A percentile compares a stretch with the other conserved stretches of the same genome.
Conservation (phyloP, 2,329 filamentous ascomycete species). For the Acrodontium crateriforme region DNA sequence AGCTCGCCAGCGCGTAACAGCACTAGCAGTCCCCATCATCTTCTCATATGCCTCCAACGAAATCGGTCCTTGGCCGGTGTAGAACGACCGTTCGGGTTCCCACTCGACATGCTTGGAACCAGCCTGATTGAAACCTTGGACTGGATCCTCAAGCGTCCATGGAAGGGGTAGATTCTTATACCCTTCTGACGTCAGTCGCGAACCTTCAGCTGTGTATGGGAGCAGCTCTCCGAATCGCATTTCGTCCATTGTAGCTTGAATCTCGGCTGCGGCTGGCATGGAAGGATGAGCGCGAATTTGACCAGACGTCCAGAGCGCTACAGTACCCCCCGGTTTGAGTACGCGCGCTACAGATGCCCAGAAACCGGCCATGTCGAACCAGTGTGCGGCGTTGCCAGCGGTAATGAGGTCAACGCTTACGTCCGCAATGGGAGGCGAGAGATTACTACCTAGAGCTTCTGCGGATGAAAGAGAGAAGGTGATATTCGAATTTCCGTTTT, state of each 20-base stretch:
- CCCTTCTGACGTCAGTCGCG: constrained; percentile 24
- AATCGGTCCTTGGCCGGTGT: constrained; percentile 11
- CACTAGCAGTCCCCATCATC: constrained; percentile 27
- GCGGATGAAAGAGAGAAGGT: too few species aligned
- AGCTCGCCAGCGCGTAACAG: constrained; percentile 32
- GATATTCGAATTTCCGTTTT: too few species aligned
- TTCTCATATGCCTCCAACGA: constrained; percentile 23
- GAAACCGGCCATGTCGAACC: constrained; percentile 43
- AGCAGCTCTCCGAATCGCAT: constrained; percentile 25
- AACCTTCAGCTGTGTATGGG: constrained; percentile 29
- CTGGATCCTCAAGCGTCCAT: too few species aligned
- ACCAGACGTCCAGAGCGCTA: constrained; percentile 37
- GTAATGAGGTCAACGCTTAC: constrained; percentile 15
- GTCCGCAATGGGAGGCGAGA: too few species aligned
- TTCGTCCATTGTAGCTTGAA: constrained; percentile 30
- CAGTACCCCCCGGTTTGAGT: constrained; percentile 39
- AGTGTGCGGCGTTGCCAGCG: constrained; percentile 28
- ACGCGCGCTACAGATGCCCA: constrained; percentile 34
- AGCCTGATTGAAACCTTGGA: too few species aligned
- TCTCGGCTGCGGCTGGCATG: constrained; percentile 27
- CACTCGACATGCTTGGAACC: constrained; percentile 36
- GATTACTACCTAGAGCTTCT: too few species aligned
- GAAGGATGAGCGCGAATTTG: constrained; percentile 17
- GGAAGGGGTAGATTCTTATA: constrained; percentile 36
- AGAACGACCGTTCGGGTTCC: constrained; percentile 22